Conservation (phyloP, 306 rosid species). For the Cucurbita ficifolia region DNA sequence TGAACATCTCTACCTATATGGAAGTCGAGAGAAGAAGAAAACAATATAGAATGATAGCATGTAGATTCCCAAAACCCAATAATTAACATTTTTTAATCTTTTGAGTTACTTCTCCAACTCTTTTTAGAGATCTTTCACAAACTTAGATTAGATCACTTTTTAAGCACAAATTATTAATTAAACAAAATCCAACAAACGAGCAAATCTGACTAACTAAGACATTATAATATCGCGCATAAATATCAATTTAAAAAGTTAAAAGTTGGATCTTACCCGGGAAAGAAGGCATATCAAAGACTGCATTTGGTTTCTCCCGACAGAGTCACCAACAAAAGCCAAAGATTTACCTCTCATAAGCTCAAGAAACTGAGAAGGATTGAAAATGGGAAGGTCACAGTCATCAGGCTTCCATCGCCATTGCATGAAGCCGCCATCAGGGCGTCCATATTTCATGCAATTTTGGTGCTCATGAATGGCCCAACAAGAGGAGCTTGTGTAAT, state of each 20-base stretch:
- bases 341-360: conserved; percentile 65
- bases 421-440: conserved; percentile 63
- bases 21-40: background rate
- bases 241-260: too few relatives aligned
- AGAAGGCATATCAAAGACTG: conserved; percentile 7
- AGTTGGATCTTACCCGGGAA: background rate
- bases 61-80: background rate
- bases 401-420: conserved; percentile 87
- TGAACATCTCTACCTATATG: too few relatives aligned
- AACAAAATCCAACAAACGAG: background rate
- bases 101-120: background rate
- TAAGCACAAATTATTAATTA: background rate
- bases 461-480: conserved; percentile 91
- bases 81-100: background rate
- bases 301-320: conserved; percentile 84
- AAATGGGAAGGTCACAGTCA: conserved; percentile 57
- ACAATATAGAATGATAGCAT: background rate
- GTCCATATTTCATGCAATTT: conserved; percentile 74
- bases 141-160: background rate
- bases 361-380: conserved; percentile 67
- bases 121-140: background rate
- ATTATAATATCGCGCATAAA: too few relatives aligned
- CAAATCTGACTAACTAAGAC: too few relatives aligned
- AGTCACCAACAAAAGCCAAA: conserved; percentile 84
- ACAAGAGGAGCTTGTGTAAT: conserved; percentile 57